phyloP scores from a whole-genome alignment of 1,139 yeast species.

The Yamadazyma songkhlaensis region DNA sequence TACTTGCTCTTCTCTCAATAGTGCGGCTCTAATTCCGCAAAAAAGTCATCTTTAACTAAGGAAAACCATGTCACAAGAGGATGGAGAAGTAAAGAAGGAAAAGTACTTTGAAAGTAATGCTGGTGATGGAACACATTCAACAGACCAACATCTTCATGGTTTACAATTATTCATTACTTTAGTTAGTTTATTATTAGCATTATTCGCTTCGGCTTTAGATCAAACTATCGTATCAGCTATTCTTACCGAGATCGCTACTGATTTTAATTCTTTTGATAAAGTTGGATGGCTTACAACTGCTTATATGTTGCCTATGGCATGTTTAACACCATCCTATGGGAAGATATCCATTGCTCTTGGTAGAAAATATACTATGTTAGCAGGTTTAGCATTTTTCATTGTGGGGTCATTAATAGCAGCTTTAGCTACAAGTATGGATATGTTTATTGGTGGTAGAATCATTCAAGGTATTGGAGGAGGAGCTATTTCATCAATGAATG shows the following conservation, averaged over 20 bases:
- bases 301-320: slow-evolving; percentile 57
- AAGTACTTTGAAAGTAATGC: slow-evolving; percentile 45
- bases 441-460: slow-evolving; percentile 68
- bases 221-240: slow-evolving; percentile 65
- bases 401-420: slow-evolving; percentile 63
- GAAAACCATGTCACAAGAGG: not conserved
- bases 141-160: slow-evolving; percentile 50
- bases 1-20: not conserved
- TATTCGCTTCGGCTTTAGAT: slow-evolving; percentile 64
- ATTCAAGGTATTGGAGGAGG: slow-evolving; percentile 76
- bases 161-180: slow-evolving; percentile 38
- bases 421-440: slow-evolving; percentile 52
- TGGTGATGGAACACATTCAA: slow-evolving; percentile 54
- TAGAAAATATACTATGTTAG: slow-evolving; percentile 49
- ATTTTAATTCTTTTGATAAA: slow-evolving; percentile 52
- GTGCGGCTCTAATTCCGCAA: slow-evolving; percentile 1
- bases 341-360: slow-evolving; percentile 61
- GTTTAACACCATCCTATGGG: slow-evolving; percentile 60
- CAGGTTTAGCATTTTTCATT: slow-evolving; percentile 55
- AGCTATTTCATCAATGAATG: slow-evolving; percentile 59
- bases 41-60: not conserved
- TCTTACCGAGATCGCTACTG: slow-evolving; percentile 51
- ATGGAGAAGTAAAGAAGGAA: slow-evolving; percentile 4
- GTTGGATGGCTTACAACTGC: slow-evolving; percentile 64
- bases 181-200: slow-evolving; percentile 43